phyloP scores from a whole-genome alignment of 2,329 filamentous ascomycete species.

The Fusarium sp. region DNA sequence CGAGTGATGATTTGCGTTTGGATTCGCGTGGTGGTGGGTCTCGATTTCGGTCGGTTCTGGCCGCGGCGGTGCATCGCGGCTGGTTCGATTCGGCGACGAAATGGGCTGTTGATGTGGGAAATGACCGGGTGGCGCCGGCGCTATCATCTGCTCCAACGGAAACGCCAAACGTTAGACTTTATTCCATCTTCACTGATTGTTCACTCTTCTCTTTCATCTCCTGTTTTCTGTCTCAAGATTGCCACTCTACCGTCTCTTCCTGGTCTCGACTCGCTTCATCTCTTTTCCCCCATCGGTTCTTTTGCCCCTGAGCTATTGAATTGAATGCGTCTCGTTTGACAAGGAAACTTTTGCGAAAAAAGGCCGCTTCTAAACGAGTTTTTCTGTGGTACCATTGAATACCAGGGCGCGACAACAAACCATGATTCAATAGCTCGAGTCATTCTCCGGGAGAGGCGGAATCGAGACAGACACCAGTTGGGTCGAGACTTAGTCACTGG shows the following conservation, averaged over 20 bases:
- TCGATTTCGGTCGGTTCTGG: slow-evolving; percentile 38
- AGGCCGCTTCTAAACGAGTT: background rate
- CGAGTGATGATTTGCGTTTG: slow-evolving; percentile 1
- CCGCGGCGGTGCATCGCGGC: slow-evolving; percentile 36
- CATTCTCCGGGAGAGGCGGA: slow-evolving; percentile 7
- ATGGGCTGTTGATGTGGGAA: slow-evolving; percentile 43
- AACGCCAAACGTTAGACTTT: slow-evolving; percentile 33
- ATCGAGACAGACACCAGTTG: slow-evolving; percentile 3
- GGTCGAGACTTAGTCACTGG: slow-evolving; percentile 42
- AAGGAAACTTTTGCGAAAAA: background rate
- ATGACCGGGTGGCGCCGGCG: slow-evolving; percentile 38
- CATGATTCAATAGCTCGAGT: slow-evolving; percentile 12
- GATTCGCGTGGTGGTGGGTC: slow-evolving; percentile 33
- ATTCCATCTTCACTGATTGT: slow-evolving; percentile 12
- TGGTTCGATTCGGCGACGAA: slow-evolving; percentile 43
- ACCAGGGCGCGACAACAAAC: slow-evolving; percentile 4
- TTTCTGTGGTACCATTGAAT: slow-evolving; percentile 1
- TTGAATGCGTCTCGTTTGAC: background rate
- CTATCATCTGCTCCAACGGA: slow-evolving; percentile 37
- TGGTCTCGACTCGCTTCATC: background rate
- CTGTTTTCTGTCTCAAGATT: slow-evolving; percentile 6
- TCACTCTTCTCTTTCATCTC: slow-evolving; percentile 11
- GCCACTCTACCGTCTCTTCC: background rate
- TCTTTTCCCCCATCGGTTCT: background rate
- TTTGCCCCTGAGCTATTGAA: background rate